These are phyloP conservation scores for Nepenthes gracilis DNA, from an alignment of 148 eudicot species.

Conservation along the genomic window DNA sequence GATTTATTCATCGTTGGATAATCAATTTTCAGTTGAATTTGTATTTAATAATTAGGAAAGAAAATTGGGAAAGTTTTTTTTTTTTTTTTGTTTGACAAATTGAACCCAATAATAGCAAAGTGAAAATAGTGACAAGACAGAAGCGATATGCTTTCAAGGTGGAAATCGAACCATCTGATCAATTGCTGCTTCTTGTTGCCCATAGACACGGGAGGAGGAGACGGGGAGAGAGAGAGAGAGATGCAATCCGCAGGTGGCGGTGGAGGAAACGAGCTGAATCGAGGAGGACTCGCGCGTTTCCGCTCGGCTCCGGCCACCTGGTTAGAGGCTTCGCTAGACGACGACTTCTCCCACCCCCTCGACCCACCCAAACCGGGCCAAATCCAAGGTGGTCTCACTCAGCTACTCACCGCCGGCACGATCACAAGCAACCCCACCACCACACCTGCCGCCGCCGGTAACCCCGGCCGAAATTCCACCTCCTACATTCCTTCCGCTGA, in stretches of 20 bases:
- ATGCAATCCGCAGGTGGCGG: background rate
- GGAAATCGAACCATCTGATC: too few species aligned
- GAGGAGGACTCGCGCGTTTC: background rate
- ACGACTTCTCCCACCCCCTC: background rate
- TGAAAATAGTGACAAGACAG: too few species aligned
- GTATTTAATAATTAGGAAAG: too few species aligned
- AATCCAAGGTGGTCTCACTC: background rate
- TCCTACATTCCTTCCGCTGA: background rate
- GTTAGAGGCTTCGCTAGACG: background rate
- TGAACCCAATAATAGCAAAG: too few species aligned
- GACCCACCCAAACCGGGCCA: background rate
- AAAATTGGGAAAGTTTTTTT: too few species aligned
- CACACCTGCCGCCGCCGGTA: background rate
- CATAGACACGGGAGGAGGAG: too few species aligned
- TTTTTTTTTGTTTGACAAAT: too few species aligned
- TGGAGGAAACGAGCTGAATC: background rate
- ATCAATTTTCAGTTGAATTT: too few species aligned
- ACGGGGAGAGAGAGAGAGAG: too few species aligned
- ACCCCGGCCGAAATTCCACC: background rate
- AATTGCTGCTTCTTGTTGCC: too few species aligned
- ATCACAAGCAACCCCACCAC: background rate
- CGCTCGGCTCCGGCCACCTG: conserved; percentile 2
- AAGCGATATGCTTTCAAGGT: too few species aligned
- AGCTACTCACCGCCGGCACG: background rate
- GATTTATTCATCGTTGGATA: too few species aligned